Evolutionary conservation across 1,284 basidiomycete species (phyloP), one percentile per base, ranked within the genome.

Genomic region (Trichosporon asahii): DNA sequence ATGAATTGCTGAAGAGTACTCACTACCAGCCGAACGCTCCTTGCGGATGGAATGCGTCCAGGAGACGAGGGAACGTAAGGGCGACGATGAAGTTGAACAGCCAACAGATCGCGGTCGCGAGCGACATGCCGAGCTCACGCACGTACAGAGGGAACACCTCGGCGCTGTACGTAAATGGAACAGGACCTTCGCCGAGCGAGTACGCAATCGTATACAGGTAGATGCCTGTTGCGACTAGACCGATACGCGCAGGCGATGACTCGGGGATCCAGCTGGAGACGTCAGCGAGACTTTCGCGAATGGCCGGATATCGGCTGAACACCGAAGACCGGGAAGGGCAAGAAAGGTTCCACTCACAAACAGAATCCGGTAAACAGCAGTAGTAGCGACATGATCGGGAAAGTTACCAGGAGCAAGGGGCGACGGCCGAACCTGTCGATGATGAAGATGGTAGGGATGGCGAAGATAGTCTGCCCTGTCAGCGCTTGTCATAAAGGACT

Each of bases 61-160:
- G 57, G 37, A 92, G 83, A 2, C 86, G 86, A 6, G 90, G 90
- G 85, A 89, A 91, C 0, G 90, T 91, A 72, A 92, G 87, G 0
- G 89, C 88, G 46, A 92, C 83, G 64, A 91, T 79, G 31, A 75
- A 70, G 71, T 72, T 74, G 68, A 69, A 67, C 9, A 53, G 65
- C 55, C 70, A 73, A 35, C 70, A 68, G 27, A 83, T 67, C 14
- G 68, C 63, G 1, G 70, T 72, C 68, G 65, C 78, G 87, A 85
- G 85, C 88, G 67, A 69, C 85, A 86, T 85, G 21, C 85, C 85
- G 60, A 84, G 76, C 73, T 87, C 85, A 68, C 86, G 81, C 37
- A 85, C 81, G 64, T 81, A 79, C 1, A 86, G 79, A 27, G 84
- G 84, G 80, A 84, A 86, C 11, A 83, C 85, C 75, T 85, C 85